Evolutionary conservation across 345 rosid species (phyloP).

Genomic region (Hypericum androsaemum): DNA sequence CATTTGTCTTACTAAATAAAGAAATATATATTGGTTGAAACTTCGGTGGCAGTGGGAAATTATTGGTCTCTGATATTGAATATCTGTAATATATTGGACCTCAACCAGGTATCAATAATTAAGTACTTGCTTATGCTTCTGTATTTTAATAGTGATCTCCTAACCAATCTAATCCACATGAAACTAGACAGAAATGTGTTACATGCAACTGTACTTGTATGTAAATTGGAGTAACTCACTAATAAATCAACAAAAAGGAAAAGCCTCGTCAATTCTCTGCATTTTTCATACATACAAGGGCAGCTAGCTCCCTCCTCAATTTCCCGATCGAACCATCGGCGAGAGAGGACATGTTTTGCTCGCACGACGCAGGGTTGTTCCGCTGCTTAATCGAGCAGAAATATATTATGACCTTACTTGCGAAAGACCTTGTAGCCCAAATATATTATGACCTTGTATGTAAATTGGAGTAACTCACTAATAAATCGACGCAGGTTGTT

Average conservation of each 20-base stretch:
- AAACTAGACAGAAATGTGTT: neutral
- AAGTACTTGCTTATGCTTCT: conserved; percentile 8
- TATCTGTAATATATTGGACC: conserved; percentile 22
- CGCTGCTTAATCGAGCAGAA: no score
- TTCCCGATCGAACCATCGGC: no score
- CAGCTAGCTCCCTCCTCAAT: no score
- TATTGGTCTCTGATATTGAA: conserved; percentile 9
- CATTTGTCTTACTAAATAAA: conserved; percentile 13
- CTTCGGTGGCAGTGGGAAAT: conserved; percentile 15
- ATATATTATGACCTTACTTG: no score
- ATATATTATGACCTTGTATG: no score
- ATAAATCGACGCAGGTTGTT: no score
- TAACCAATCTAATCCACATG: conserved; percentile 18
- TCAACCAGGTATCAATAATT: conserved; percentile 14
- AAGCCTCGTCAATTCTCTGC: no score
- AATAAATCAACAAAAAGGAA: no score
- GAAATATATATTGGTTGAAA: conserved; percentile 7
- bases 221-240: neutral
- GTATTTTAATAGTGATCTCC: conserved; percentile 13
- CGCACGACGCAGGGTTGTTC: no score
- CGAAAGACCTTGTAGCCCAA: no score
- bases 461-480: neutral
- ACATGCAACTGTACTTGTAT: conserved; percentile 1
- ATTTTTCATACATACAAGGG: no score
- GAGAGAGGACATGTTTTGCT: no score